Evolutionary conservation across 169 alveolate species (phyloP).

Genomic region (Cryptosporidium ryanae): DNA sequence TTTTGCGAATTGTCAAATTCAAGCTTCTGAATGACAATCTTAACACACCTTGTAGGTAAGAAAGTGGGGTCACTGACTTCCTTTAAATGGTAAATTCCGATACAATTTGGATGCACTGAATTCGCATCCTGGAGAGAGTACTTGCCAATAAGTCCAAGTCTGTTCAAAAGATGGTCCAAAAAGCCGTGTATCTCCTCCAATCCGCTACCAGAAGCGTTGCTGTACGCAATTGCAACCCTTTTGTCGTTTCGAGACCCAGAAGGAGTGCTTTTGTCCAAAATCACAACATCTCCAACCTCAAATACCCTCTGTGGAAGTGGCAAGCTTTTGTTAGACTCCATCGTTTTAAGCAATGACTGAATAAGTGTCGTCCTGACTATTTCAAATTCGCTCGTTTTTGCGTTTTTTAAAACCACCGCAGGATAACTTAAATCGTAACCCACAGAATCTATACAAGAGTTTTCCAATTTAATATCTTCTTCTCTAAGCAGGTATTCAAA

Average conservation of each 20-base stretch:
- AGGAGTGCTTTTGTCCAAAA: conserved; percentile 82
- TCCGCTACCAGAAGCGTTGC: conserved; percentile 81
- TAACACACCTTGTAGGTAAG: conserved; percentile 87
- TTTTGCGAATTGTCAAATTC: background rate
- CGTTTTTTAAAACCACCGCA: conserved; percentile 91
- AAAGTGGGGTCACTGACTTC: conserved; percentile 82
- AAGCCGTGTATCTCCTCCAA: conserved; percentile 81
- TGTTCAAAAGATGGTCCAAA: conserved; percentile 70
- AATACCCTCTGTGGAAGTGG: conserved; percentile 92
- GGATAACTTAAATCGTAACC: conserved; percentile 77
- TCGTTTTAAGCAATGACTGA: conserved; percentile 92
- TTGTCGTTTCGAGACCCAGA: conserved; percentile 87
- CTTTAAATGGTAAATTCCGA: conserved; percentile 30
- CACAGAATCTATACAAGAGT: conserved; percentile 14
- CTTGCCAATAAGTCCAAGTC: conserved; percentile 34
- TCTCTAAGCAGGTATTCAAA: conserved; percentile 28
- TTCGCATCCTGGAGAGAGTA: conserved; percentile 43
- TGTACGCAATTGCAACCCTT: conserved; percentile 84
- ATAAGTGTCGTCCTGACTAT: conserved; percentile 91
- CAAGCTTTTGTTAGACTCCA: conserved; percentile 87
- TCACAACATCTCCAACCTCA: conserved; percentile 91
- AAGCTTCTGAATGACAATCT: conserved; percentile 71
- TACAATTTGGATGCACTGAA: conserved; percentile 33
- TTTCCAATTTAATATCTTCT: conserved; percentile 69
- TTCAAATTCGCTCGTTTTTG: conserved; percentile 93